phyloP scores from a whole-genome alignment of 192 early-diverging fungal genomes.

The Coemansia sp. region DNA sequence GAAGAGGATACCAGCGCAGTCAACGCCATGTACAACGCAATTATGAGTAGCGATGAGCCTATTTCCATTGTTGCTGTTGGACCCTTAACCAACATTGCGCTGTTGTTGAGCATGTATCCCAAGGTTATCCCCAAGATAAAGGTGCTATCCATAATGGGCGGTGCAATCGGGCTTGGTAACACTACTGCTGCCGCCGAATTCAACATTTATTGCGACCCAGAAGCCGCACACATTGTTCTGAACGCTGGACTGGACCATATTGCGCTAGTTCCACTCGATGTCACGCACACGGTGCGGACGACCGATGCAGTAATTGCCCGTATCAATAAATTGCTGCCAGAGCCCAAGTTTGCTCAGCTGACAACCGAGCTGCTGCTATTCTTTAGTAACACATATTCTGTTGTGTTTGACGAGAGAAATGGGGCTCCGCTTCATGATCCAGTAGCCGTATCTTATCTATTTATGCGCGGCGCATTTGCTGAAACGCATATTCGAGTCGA shows the following conservation, averaged over 20 bases:
- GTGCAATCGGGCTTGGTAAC: constrained; percentile 29
- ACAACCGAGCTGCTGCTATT: constrained; percentile 14
- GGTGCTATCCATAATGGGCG: constrained; percentile 51
- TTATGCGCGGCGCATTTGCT: constrained; percentile 23
- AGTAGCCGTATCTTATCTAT: constrained; percentile 20
- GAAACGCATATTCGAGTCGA: constrained; percentile 14
- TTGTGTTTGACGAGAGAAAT: constrained; percentile 11
- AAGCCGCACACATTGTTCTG: constrained; percentile 34
- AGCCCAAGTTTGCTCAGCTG: constrained; percentile 19
- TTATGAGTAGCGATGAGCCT: constrained; percentile 19
- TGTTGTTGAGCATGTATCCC: constrained; percentile 50
- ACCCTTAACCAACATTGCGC: constrained; percentile 52
- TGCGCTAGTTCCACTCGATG: constrained; percentile 25
- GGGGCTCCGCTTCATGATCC: constrained; percentile 38
- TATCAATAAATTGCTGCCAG: constrained; percentile 7
- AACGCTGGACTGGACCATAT: constrained; percentile 23
- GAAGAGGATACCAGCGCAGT: constrained; percentile 9
- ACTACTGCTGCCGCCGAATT: constrained; percentile 29
- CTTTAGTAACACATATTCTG: constrained; percentile 11
- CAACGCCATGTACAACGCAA: constrained; percentile 23
- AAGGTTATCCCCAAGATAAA: constrained; percentile 36
- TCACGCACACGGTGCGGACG: constrained; percentile 20
- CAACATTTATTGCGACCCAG: constrained; percentile 38
- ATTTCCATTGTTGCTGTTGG: constrained; percentile 40
- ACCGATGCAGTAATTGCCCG: constrained; percentile 14